Evolutionary conservation across 495 filamentous ascomycete species (phyloP), one percentile per base, ranked within the genome.

Genomic region (Aspergillus taichungensis): DNA sequence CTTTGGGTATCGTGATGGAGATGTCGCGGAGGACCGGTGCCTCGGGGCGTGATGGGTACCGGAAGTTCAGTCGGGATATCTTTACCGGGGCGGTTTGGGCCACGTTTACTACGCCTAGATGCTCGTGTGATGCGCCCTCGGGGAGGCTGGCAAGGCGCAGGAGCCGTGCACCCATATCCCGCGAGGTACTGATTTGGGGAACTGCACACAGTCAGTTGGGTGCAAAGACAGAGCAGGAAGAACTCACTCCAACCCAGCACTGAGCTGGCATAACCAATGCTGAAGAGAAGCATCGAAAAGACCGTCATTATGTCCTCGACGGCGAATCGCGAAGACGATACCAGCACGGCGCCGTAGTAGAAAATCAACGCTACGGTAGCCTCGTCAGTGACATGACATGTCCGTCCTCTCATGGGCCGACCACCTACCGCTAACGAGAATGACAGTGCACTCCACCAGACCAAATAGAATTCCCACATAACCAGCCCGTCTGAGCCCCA

Each of bases 231-330:
- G 39, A 8, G 1, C 13, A 29, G 28, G 6, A 12, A 38, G 24
- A 14, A 57, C 71, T 47, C 52, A 78, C 75, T 77, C 59, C 81
- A 83, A 11, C 74, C 74, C 14, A 89, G 59, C 33, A 90, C 79
- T 13, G 68, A 73, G 27, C 77, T 80, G 6, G 81, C 78, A 12
- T 83, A 87, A n/a, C 79, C 74, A 13, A 91, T 69, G 45, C 84
- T 82, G 58, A 96, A 85, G 11, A 95, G 73, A 8, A 98, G 73
- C 44, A 95, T 73, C n/a, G 85, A 84, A 43, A 92, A 79, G 3
- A 89, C 82, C 42, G 79, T 73, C 42, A 96, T 57, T 33, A 94
- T 76, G 12, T 76, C 68, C 1, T 76, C 63, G 1, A 83, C 60
- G 27, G 64, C 56, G 50, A 64, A 73, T 11, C 71, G 48, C 2